Percentiles rank a stretch among this genome's conserved stretches.
phyloP scores from a whole-genome alignment of 1,139 yeast genomes.

The Blastobotrys arbuscula region DNA sequence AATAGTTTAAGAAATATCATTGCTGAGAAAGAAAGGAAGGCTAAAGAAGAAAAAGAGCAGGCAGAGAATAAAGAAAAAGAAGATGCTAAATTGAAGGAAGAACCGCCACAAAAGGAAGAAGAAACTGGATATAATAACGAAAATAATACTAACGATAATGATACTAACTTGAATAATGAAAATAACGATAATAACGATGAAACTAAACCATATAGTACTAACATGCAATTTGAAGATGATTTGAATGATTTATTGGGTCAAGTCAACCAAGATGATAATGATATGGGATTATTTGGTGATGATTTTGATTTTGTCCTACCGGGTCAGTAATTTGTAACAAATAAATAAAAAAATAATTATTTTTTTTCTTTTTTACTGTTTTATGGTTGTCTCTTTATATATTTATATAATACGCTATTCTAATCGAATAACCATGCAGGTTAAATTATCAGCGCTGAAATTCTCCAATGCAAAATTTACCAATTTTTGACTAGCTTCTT shows the following conservation, averaged over 20 bases:
- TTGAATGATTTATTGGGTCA: conserved; percentile 18
- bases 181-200: not conserved
- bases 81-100: not conserved
- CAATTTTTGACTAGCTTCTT: conserved; percentile 60
- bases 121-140: no score
- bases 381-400: not conserved
- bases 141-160: not conserved
- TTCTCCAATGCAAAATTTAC: conserved; percentile 74
- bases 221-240: conserved; percentile 18
- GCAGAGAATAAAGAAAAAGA: conserved; percentile 9
- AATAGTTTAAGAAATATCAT: conserved; percentile 12
- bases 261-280: conserved; percentile 16
- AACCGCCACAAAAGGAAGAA: conserved; percentile 1
- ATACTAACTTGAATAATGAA: not conserved
- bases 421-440: conserved; percentile 75
- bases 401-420: not conserved
- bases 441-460: conserved; percentile 85
- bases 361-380: not conserved
- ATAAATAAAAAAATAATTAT: not conserved
- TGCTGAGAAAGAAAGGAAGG: conserved; percentile 1
- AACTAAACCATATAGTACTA: not conserved
- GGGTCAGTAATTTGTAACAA: conserved; percentile 1
- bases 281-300: conserved; percentile 27
- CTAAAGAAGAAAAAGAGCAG: conserved; percentile 3
- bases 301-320: conserved; percentile 24